Percentiles rank a stretch among this genome's conserved stretches.
Evolutionary conservation across 257 asterid species (phyloP).

Genomic region (Capsicum baccatum): DNA sequence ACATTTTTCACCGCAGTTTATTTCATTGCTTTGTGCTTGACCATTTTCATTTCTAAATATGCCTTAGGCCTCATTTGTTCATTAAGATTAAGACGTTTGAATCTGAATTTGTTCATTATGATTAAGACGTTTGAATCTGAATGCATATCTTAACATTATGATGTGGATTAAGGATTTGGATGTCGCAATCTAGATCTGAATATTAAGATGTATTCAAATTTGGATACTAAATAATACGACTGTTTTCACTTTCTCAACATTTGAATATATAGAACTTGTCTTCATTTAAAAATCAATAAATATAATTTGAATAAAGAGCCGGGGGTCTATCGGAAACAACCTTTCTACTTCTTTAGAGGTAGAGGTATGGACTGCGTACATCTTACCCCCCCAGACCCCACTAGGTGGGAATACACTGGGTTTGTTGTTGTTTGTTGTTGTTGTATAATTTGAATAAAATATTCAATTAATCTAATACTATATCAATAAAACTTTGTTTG

Average conservation of each 20-base stretch:
- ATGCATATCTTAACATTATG: not conserved
- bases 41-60: slow-evolving; percentile 5
- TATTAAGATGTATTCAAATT: not conserved
- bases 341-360: too few relatives aligned
- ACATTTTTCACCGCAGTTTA: not conserved
- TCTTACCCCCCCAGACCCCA: too few relatives aligned
- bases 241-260: not conserved
- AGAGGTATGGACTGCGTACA: too few relatives aligned
- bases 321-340: too few relatives aligned
- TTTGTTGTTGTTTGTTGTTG: too few relatives aligned
- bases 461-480: not conserved
- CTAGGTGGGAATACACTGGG: too few relatives aligned
- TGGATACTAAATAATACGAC: not conserved
- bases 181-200: too few relatives aligned
- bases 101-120: not conserved
- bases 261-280: not conserved
- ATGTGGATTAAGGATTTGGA: too few relatives aligned
- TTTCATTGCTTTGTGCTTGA: slow-evolving; percentile 5
- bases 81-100: not conserved
- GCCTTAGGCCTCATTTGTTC: not conserved
- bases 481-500: not conserved
- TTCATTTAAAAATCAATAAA: not conserved
- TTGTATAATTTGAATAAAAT: not conserved
- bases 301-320: not conserved
- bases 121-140: not conserved